phyloP scores from a whole-genome alignment of 2,329 filamentous ascomycete genomes.

The Phaeosphaeria sp. region DNA sequence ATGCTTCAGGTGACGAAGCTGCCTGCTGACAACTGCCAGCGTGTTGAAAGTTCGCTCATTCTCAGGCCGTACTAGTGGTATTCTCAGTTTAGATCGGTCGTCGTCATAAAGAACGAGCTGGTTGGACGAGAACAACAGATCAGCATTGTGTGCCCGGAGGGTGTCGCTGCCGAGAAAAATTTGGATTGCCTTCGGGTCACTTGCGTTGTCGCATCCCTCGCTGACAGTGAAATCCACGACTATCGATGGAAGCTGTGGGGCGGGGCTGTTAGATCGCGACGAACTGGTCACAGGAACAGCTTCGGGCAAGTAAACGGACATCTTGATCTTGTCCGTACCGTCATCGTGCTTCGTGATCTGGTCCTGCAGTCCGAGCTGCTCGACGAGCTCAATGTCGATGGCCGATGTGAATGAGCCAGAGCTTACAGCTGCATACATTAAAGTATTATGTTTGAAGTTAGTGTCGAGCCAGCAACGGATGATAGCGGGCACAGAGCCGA shows the following conservation, averaged over 20 bases:
- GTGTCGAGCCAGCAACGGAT: conserved; percentile 94
- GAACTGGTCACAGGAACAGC: conserved; percentile 81
- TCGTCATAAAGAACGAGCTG: conserved; percentile 86
- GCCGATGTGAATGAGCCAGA: conserved; percentile 88
- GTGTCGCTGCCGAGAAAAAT: conserved; percentile 91
- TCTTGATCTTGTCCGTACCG: conserved; percentile 71
- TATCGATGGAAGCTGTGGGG: conserved; percentile 81
- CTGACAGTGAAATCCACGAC: conserved; percentile 79
- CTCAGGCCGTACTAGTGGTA: conserved; percentile 92
- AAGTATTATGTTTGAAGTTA: conserved; percentile 85
- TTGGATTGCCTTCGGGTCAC: conserved; percentile 70
- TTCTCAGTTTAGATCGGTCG: conserved; percentile 83
- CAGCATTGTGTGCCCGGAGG: conserved; percentile 83
- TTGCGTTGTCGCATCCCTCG: conserved; percentile 60
- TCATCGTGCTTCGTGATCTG: conserved; percentile 71
- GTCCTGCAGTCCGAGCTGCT: conserved; percentile 73
- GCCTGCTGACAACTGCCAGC: conserved; percentile 66
- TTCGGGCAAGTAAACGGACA: conserved; percentile 89
- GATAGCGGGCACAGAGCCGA: conserved; percentile 90
- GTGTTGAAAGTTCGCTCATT: conserved; percentile 82
- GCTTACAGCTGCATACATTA: conserved; percentile 91
- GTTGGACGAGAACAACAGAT: conserved; percentile 91
- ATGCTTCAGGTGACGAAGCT: conserved; percentile 7
- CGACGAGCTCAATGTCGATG: conserved; percentile 77
- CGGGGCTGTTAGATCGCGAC: conserved; percentile 74